These are phyloP conservation scores for Phylloporus sp. DNA, from an alignment of 1,284 basidiomycete genomes.

Conservation along the genomic window DNA sequence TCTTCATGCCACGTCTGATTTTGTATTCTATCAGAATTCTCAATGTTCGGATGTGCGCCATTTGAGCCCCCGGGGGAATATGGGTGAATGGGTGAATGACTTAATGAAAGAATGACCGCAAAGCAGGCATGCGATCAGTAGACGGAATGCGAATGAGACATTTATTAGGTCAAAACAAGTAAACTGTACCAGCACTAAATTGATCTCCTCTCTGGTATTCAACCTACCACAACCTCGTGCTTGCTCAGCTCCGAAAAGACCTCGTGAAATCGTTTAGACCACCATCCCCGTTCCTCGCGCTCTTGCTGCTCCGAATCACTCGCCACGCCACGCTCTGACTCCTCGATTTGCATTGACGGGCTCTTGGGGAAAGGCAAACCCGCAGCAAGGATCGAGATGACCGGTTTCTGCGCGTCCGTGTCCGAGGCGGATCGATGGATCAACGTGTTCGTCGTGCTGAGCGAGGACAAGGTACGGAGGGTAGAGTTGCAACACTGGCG, in stretches of 20 bases:
- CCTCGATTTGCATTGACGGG: slow-evolving; percentile 64
- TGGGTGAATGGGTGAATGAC: no score
- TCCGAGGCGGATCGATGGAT: slow-evolving; percentile 41
- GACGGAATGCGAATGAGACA: no score
- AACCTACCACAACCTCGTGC: slow-evolving; percentile 23
- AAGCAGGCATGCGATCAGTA: no score
- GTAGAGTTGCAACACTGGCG: slow-evolving; percentile 60
- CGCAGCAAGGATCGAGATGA: slow-evolving; percentile 61
- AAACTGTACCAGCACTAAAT: background rate
- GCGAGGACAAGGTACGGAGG: slow-evolving; percentile 59
- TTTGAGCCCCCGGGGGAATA: no score
- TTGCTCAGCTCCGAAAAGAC: slow-evolving; percentile 63
- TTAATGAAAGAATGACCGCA: no score
- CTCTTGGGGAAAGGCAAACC: slow-evolving; percentile 74
- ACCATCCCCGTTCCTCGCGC: slow-evolving; percentile 81
- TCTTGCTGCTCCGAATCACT: slow-evolving; percentile 54
- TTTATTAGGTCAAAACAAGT: background rate
- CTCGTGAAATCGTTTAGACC: slow-evolving; percentile 76
- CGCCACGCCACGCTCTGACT: slow-evolving; percentile 39
- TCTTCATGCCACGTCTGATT: no score
- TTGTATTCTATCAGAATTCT: no score
- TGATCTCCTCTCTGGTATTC: background rate
- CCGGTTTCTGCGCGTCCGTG: slow-evolving; percentile 53
- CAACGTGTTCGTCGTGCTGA: slow-evolving; percentile 44
- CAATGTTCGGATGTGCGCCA: no score